These are phyloP conservation scores for Citrullus colocynthis DNA, from an alignment of 306 rosid genomes.

Conservation along the genomic window DNA sequence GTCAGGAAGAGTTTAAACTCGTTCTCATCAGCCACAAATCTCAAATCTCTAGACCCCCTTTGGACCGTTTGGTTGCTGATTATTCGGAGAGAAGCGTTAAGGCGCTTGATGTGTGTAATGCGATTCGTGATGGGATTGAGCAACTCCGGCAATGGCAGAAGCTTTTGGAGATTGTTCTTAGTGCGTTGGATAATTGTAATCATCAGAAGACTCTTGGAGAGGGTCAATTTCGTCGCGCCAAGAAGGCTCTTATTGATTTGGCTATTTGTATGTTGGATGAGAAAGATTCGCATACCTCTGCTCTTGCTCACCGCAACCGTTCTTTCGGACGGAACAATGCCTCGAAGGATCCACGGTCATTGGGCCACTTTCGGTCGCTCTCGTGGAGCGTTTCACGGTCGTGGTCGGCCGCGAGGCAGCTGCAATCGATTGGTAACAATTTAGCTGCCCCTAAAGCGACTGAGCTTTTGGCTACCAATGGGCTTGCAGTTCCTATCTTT, in stretches of 20 bases:
- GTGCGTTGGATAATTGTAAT: conserved; percentile 41
- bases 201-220: conserved; percentile 45
- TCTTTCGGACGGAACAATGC: conserved; percentile 57
- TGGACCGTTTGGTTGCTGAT: conserved; percentile 61
- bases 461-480: conserved; percentile 43
- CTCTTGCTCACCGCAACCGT: conserved; percentile 50
- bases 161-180: conserved; percentile 55
- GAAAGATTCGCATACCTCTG: conserved; percentile 35
- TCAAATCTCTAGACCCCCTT: conserved; percentile 22
- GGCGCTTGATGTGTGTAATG: conserved; percentile 81
- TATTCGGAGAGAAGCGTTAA: conserved; percentile 70
- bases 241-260: conserved; percentile 67
- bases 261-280: conserved; percentile 81
- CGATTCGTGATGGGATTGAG: conserved; percentile 81
- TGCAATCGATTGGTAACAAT: conserved; percentile 64
- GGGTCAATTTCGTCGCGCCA: conserved; percentile 83
- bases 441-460: conserved; percentile 46
- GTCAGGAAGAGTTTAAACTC: conserved; percentile 53
- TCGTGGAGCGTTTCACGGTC: conserved; percentile 90
- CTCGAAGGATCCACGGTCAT: conserved; percentile 26
- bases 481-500: conserved; percentile 48
- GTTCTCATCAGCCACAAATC: conserved; percentile 31
- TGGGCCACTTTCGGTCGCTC: conserved; percentile 61
- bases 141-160: conserved; percentile 74
- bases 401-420: conserved; percentile 90